A percentile compares a stretch with the other conserved stretches of the same genome.
These are phyloP conservation scores for Pestalotiopsis sp. DNA, from an alignment of 2,329 filamentous ascomycete genomes.

Conservation along the genomic window DNA sequence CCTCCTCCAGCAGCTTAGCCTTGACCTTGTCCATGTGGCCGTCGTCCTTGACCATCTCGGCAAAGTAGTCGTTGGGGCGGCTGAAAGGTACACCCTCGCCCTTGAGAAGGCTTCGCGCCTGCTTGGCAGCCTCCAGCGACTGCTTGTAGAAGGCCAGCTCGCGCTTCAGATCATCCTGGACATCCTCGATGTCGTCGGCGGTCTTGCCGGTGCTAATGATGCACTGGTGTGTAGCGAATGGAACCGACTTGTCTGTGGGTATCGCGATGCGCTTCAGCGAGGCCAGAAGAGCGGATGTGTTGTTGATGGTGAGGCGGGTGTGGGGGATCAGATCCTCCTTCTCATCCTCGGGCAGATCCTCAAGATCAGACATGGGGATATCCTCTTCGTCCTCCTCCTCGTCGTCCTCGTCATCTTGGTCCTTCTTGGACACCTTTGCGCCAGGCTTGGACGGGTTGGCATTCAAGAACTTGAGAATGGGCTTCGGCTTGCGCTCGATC, in stretches of 20 bases:
- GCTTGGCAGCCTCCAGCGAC: slow-evolving; percentile 75
- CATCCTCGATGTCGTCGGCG: slow-evolving; percentile 70
- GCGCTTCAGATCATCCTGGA: slow-evolving; percentile 88
- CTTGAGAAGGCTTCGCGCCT: slow-evolving; percentile 74
- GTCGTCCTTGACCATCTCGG: slow-evolving; percentile 98
- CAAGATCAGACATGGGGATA: slow-evolving; percentile 86
- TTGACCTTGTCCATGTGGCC: slow-evolving; percentile 98
- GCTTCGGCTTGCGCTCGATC: slow-evolving; percentile 56
- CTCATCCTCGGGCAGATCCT: slow-evolving; percentile 76
- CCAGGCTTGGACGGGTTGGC: slow-evolving; percentile 44
- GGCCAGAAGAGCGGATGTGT: slow-evolving; percentile 81
- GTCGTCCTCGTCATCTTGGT: slow-evolving; percentile 60
- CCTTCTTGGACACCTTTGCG: slow-evolving; percentile 43
- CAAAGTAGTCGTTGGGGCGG: slow-evolving; percentile 92
- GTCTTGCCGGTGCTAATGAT: slow-evolving; percentile 71
- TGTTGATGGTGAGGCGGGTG: slow-evolving; percentile 96
- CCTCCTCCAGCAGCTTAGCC: slow-evolving; percentile 89
- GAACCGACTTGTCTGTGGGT: slow-evolving; percentile 65
- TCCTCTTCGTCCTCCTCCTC: slow-evolving; percentile 82
- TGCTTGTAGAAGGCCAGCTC: slow-evolving; percentile 94
- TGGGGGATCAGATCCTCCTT: slow-evolving; percentile 86
- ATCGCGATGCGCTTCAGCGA: slow-evolving; percentile 80
- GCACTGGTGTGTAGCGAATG: slow-evolving; percentile 84
- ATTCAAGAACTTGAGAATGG: slow-evolving; percentile 42
- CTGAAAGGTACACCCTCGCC: slow-evolving; percentile 86